Evolutionary conservation across 2,329 filamentous ascomycete genomes (phyloP).

Genomic region (Macroventuria anomochaeta): DNA sequence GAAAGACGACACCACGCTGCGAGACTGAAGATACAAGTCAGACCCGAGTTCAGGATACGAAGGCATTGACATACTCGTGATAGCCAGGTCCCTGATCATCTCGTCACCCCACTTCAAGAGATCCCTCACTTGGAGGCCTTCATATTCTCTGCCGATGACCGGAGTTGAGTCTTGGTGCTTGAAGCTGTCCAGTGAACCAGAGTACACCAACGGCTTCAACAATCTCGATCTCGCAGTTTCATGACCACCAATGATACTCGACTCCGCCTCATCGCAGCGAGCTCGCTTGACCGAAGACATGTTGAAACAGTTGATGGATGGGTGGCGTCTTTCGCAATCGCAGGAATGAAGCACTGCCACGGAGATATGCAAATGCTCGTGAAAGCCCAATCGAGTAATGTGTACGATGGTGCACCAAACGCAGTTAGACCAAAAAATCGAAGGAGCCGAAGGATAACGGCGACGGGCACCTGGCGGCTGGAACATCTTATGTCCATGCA

Average conservation of each 20-base stretch:
- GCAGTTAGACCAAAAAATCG: neutral
- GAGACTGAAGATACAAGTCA: conserved; percentile 59
- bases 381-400: conserved; percentile 13
- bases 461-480: conserved; percentile 7
- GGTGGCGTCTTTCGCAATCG: neutral
- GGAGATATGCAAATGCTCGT: conserved; percentile 4
- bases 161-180: conserved; percentile 55
- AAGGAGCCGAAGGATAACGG: neutral
- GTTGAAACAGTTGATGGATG: neutral
- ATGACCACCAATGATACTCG: conserved; percentile 30
- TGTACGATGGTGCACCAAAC: conserved; percentile 12
- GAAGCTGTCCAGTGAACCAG: conserved; percentile 33
- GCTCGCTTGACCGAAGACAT: conserved; percentile 36
- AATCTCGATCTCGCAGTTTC: conserved; percentile 31
- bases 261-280: conserved; percentile 8
- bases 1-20: conserved; percentile 73
- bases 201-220: conserved; percentile 30
- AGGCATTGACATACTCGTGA: conserved; percentile 70
- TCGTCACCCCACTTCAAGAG: conserved; percentile 46
- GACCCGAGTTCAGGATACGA: too few species aligned
- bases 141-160: conserved; percentile 59
- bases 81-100: conserved; percentile 52
- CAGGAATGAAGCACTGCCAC: neutral
- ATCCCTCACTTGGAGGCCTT: conserved; percentile 41
- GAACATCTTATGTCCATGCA: conserved; percentile 15